Base-by-base conservation (phyloP, 768 basidiomycete species). In the Tulasnella sp. region DNA sequence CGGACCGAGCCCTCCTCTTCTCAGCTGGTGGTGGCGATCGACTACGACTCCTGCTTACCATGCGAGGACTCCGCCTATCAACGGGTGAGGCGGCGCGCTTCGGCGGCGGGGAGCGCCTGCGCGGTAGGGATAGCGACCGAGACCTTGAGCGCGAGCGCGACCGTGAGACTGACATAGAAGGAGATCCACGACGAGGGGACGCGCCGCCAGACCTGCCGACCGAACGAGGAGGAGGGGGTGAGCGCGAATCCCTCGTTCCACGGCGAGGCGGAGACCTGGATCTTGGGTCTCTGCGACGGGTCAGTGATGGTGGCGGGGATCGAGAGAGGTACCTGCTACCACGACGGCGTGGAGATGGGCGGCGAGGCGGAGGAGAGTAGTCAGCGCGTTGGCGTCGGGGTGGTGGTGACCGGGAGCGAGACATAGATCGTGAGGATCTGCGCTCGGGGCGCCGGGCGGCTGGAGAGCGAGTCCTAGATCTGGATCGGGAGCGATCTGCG, bases 361-460 rank as follows among this genome's bases (percentile, higher is more conserved):
- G 29, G 22, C 21, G 25, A 15, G 21, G 12, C n/a, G n/a, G n/a
- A 27, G 21, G 48, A 31, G 21, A 55, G 38, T 24, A 54, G 42
- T 48, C 49, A 38, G 30, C 25, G 10, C 60, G 63, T 25, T 53
- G 31, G 31, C 63, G 56, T 25, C 63, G 61, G 8, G 62, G 64
- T 17, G 64, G 60, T 5, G 67, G 65, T n/a, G 65, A 64, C n/a
- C 54, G 53, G 24, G 66, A 65, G 11, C 66, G 63, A 7, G 58
- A n/a, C 64, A 64, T 27, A 52, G 54, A 22, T 66, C 69, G 45
- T 69, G 74, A 41, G 66, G 63, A 4, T 72, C 71, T 9, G 81
- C 77, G 0, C 9, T 38, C 17, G 34, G 43, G 43, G 19, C 59
- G 59, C 12, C 59, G 60, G 27, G 15, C 34, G 2, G 60, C 27